A percentile compares a stretch with the other conserved stretches of the same genome.
Conservation (phyloP, 768 basidiomycete genomes). For the Ephemerocybe angulata region DNA sequence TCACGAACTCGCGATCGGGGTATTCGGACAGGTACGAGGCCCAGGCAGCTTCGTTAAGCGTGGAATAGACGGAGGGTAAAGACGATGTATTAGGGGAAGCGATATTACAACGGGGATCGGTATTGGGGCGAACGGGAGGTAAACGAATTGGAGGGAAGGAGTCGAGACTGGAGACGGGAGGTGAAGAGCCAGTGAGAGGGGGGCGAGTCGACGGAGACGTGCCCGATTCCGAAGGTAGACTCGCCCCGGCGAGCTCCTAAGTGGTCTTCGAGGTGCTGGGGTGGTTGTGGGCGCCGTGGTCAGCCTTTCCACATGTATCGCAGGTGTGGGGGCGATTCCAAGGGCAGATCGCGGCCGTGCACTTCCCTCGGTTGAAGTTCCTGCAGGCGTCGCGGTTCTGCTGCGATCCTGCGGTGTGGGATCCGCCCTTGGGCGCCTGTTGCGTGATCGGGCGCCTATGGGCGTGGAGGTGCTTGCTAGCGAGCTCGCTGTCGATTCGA, state of each 20-base stretch:
- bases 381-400: too few relatives aligned
- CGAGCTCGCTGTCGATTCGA: not conserved
- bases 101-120: slow-evolving; percentile 16
- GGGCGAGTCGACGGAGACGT: not conserved
- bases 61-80: slow-evolving; percentile 9
- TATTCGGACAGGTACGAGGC: not conserved
- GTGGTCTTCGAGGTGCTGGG: slow-evolving; percentile 4
- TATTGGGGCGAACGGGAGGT: slow-evolving; percentile 18
- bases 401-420: too few relatives aligned
- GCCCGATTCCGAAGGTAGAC: not conserved
- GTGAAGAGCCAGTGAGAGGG: too few relatives aligned
- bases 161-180: not conserved
- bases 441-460: not conserved
- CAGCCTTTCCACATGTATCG: not conserved
- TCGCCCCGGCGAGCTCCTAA: slow-evolving; percentile 6
- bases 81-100: not conserved
- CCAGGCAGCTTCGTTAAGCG: slow-evolving; percentile 7
- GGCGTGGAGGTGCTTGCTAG: not conserved
- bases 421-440: not conserved
- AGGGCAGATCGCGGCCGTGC: slow-evolving; percentile 2
- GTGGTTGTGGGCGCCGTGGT: not conserved
- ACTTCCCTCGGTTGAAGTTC: slow-evolving; percentile 7
- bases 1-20: slow-evolving; percentile 16
- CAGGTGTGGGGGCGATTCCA: not conserved
- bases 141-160: not conserved